phyloP scores from a whole-genome alignment of 2,329 filamentous ascomycete genomes.

The Aspergillus sp. region DNA sequence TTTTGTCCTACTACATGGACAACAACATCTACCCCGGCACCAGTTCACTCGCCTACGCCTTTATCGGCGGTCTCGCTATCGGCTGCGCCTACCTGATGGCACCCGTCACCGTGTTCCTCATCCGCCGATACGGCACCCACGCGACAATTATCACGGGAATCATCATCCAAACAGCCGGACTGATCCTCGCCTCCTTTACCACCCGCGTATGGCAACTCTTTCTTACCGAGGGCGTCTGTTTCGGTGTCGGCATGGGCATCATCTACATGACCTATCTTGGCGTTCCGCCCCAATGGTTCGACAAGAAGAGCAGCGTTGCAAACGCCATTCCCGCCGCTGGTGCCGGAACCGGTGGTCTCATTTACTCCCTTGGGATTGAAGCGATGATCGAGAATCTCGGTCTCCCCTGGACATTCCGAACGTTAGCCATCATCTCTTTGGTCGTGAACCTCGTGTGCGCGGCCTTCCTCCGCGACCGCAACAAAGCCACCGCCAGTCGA shows the following conservation, averaged over 20 bases:
- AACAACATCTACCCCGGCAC: conserved; percentile 4
- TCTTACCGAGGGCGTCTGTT: conserved; percentile 43
- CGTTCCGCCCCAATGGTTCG: conserved; percentile 48
- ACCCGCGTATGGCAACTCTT: conserved; percentile 44
- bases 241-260: conserved; percentile 45
- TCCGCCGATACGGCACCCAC: background rate
- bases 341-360: conserved; percentile 44
- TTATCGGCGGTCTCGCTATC: conserved; percentile 8
- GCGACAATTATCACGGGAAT: conserved; percentile 24
- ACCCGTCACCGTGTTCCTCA: background rate
- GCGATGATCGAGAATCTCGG: conserved; percentile 40
- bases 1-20: conserved; percentile 10
- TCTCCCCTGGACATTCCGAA: conserved; percentile 46
- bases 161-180: conserved; percentile 36
- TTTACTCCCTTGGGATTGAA: conserved; percentile 37
- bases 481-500: background rate
- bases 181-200: conserved; percentile 42
- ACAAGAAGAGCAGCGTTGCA: conserved; percentile 40
- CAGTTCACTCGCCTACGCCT: conserved; percentile 2
- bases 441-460: conserved; percentile 3
- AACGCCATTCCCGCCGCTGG: conserved; percentile 45
- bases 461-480: conserved; percentile 5
- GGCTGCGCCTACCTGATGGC: conserved; percentile 9
- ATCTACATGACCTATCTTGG: conserved; percentile 43
- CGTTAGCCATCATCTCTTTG: background rate